These are phyloP conservation scores for Fonsecaea multimorphosa DNA, from an alignment of 2,329 filamentous ascomycete genomes.

Conservation along the genomic window DNA sequence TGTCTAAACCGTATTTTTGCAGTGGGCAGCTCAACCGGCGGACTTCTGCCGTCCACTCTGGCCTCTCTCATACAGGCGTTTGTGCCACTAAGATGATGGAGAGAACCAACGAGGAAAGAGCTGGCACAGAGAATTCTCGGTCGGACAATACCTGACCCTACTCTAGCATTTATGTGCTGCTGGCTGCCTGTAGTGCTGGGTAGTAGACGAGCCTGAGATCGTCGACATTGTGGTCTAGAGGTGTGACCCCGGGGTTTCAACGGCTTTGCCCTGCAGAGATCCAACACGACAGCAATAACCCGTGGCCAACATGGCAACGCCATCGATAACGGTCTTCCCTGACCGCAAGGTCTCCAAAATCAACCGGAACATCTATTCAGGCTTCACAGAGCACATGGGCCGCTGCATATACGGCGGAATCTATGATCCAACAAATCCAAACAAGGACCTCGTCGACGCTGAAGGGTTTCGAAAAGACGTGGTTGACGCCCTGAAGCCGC, in stretches of 20 bases:
- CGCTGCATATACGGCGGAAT: conserved; percentile 87
- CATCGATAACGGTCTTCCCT: conserved; percentile 70
- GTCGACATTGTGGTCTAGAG: background rate
- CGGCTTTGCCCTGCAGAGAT: background rate
- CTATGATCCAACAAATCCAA: conserved; percentile 74
- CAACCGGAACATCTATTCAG: conserved; percentile 80
- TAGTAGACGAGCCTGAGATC: background rate
- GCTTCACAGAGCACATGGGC: conserved; percentile 91
- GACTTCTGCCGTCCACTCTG: background rate
- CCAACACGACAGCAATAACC: conserved; percentile 67
- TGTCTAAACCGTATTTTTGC: background rate
- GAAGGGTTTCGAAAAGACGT: conserved; percentile 82
- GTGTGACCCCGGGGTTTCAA: background rate
- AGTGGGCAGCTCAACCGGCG: background rate
- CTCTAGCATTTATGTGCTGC: background rate
- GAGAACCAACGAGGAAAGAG: background rate
- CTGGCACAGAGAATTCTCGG: background rate
- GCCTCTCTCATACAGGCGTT: background rate
- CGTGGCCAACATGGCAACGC: conserved; percentile 65
- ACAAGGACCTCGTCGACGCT: conserved; percentile 65
- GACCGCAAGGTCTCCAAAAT: conserved; percentile 72
- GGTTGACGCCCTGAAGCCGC: conserved; percentile 72
- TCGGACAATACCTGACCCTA: background rate
- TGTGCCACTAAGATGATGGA: background rate
- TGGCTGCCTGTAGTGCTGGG: background rate